These are phyloP conservation scores for Rhodotorula mucilaginosa DNA, from an alignment of 1,284 basidiomycete species.

Conservation along the genomic window DNA sequence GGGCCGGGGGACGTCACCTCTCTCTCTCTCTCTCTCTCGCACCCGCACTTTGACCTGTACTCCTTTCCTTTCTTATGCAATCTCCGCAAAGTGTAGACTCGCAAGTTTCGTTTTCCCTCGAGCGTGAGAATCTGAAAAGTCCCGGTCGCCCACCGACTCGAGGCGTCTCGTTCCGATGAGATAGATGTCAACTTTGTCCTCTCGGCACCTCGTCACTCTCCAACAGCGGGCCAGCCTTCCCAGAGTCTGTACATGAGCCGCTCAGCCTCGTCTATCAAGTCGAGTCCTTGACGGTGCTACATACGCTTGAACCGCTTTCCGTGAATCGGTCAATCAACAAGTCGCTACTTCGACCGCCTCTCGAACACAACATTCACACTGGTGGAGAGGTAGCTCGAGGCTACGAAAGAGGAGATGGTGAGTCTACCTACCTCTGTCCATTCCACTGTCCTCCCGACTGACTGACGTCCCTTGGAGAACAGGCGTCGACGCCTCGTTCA, in stretches of 20 bases:
- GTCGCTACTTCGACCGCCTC: too few species aligned
- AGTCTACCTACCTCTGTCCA: neutral
- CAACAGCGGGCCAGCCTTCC: too few species aligned
- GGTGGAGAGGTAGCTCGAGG: too few species aligned
- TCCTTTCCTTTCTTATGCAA: neutral
- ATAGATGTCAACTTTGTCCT: neutral
- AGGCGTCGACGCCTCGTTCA: constrained; percentile 9
- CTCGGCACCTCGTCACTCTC: too few species aligned
- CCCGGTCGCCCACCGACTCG: neutral
- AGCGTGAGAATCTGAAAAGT: neutral
- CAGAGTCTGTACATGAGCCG: neutral
- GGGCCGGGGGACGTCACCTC: neutral
- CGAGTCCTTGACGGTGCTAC: neutral
- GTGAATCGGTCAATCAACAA: neutral
- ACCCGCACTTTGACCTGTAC: neutral
- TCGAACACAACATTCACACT: too few species aligned
- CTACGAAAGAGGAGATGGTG: neutral
- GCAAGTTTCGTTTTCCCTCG: neutral
- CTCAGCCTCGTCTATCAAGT: neutral
- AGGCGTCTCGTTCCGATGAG: neutral
- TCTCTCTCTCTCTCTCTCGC: neutral
- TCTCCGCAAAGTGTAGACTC: neutral
- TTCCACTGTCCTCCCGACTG: neutral
- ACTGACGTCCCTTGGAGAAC: neutral
- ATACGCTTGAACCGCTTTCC: neutral